phyloP scores from a whole-genome alignment of 2,329 filamentous ascomycete species.

The Myrmaecium sp. region DNA sequence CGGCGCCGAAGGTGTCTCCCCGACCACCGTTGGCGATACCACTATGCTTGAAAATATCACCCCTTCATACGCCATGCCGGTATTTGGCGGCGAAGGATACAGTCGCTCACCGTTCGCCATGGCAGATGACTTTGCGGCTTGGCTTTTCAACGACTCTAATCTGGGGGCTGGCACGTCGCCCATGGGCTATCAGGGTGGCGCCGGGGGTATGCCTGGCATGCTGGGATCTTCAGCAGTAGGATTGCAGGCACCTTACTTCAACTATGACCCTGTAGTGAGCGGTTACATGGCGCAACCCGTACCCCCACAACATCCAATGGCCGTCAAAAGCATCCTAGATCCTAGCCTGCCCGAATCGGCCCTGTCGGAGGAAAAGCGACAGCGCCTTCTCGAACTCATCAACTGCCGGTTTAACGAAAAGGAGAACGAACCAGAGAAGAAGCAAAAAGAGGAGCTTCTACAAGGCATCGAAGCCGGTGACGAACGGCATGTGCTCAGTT shows the following conservation, averaged over 20 bases:
- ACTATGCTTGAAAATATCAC: constrained; percentile 29
- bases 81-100: constrained; percentile 71
- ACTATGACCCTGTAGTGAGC: constrained; percentile 30
- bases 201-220: constrained; percentile 16
- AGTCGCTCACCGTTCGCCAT: constrained; percentile 79
- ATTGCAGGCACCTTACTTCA: constrained; percentile 33
- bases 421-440: constrained; percentile 54
- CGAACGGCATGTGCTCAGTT: constrained; percentile 49
- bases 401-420: constrained; percentile 66
- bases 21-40: too few relatives aligned
- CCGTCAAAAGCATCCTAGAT: constrained; percentile 70
- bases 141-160: constrained; percentile 57
- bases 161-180: constrained; percentile 23
- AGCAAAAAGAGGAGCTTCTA: constrained; percentile 59
- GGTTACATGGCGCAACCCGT: constrained; percentile 31
- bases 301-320: constrained; percentile 65
- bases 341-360: constrained; percentile 62
- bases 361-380: constrained; percentile 74
- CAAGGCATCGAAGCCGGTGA: constrained; percentile 53
- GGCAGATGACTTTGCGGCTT: constrained; percentile 74
- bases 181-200: constrained; percentile 16
- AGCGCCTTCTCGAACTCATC: constrained; percentile 70
- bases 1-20: constrained; percentile 20
- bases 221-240: constrained; percentile 25
- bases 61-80: constrained; percentile 51